Evolutionary conservation across 1,284 basidiomycete species (phyloP).

Genomic region (Ustilago esculenta): DNA sequence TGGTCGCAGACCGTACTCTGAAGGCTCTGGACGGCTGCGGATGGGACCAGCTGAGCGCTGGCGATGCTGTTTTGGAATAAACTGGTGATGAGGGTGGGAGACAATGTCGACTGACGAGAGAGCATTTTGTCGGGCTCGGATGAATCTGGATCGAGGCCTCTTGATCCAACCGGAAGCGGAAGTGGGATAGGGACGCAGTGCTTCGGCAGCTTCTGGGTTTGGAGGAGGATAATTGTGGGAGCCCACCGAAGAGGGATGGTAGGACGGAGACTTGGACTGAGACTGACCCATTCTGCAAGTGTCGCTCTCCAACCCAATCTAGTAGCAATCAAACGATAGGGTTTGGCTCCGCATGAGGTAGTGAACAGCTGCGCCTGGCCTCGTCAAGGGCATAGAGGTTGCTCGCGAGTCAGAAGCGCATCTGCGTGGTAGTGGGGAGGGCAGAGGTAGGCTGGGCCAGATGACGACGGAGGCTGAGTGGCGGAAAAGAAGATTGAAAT

Average conservation of each 20-base stretch:
- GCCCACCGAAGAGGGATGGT: constrained; percentile 2
- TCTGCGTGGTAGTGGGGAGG: too few species aligned
- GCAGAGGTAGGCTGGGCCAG: too few species aligned
- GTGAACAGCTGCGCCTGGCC: not conserved
- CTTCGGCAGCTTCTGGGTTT: not conserved
- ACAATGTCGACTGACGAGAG: constrained; percentile 2
- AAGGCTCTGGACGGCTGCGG: constrained; percentile 11
- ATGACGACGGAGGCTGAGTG: not conserved
- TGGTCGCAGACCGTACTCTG: constrained; percentile 7
- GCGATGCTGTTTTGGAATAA: constrained; percentile 19
- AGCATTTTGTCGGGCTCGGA: not conserved
- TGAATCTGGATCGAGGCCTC: constrained; percentile 5
- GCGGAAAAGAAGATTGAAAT: not conserved
- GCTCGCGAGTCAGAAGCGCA: too few species aligned
- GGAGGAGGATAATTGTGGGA: constrained; percentile 1
- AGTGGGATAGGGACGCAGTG: constrained; percentile 6
- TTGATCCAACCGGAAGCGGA: constrained; percentile 25
- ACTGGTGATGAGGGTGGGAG: constrained; percentile 8
- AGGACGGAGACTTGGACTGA: constrained; percentile 11
- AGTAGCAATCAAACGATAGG: too few species aligned
- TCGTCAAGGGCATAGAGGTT: not conserved
- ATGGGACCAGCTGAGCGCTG: constrained; percentile 20
- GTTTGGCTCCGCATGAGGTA: too few species aligned
- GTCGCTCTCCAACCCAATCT: not conserved
- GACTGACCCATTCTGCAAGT: constrained; percentile 25